Base-by-base conservation (phyloP, 2,329 filamentous ascomycete genomes). In the Diaporthe sp. region DNA sequence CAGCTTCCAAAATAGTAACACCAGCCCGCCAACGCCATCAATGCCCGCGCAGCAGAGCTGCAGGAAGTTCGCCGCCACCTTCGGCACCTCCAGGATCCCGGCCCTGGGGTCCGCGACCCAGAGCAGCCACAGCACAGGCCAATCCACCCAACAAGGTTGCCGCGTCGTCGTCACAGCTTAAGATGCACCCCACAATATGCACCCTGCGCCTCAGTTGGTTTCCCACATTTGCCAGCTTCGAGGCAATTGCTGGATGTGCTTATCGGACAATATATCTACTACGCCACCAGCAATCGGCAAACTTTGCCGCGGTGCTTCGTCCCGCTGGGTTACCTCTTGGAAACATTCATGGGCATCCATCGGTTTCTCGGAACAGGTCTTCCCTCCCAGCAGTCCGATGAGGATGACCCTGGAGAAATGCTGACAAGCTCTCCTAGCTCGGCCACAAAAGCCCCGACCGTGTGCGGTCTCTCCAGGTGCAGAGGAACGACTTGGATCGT, bases 1-100 rank as follows among this genome's bases (percentile, higher is more conserved):
- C 55, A 61, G 55, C 55, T 61, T 51, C 55, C 56, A 71, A 71
- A 71, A 71, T 71, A 71, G 69, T 17, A 71, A 71, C 69, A 63
- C 69, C 44, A 51, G 35, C 61, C 42, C 44, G 42, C 30, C 61
- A 27, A 66, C 61, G 30, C 61, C 44, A 66, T 66, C 44, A 66
- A 66, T 66, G 61, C 61, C 68, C 22, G 17, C 39, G 37, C 32
- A 39, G 37, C 19, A 56, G 17, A 56, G 47, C 66, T 58, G 66
- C 55, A 70, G 22, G 50, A 70, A 70, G 35, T 55, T 70, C 61
- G 61, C 61, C 61, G 61, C 61, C 61, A 66, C 61, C 30, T 22
- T 37, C 44, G 61, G 61, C 61, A 66, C 61, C 61, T 51, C 61
- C 30, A 51, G 61, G 44, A 51, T 51, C 37, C 61, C 61, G 44